phyloP scores from a whole-genome alignment of 2,329 filamentous ascomycete genomes.

The Colletotrichum tamarilloi region DNA sequence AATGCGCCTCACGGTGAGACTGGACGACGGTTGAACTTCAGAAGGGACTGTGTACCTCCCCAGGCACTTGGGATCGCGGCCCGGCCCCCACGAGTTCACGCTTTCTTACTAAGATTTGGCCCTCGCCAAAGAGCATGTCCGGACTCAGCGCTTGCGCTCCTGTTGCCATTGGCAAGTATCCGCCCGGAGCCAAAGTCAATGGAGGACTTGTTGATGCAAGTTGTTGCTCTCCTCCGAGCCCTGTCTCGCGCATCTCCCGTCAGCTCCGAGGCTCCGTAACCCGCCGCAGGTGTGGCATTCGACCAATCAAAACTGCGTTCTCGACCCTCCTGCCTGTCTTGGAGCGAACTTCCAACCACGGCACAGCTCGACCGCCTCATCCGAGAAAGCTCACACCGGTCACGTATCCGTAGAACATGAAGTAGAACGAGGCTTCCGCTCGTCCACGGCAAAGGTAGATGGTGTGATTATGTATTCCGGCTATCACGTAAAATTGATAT shows the following conservation, averaged over 20 bases:
- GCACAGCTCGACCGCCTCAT: slow-evolving; percentile 28
- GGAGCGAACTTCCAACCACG: slow-evolving; percentile 14
- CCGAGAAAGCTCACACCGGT: slow-evolving; percentile 20
- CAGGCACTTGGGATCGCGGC: not conserved
- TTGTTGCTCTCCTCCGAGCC: slow-evolving; percentile 18
- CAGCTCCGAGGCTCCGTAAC: slow-evolving; percentile 30
- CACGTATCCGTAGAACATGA: not conserved
- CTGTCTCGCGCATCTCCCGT: slow-evolving; percentile 27
- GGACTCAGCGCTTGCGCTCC: slow-evolving; percentile 2
- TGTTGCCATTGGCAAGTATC: not conserved
- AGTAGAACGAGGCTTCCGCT: not conserved
- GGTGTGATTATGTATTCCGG: not conserved
- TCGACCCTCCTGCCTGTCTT: slow-evolving; percentile 17
- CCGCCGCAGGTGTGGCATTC: slow-evolving; percentile 1
- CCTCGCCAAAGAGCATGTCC: not conserved
- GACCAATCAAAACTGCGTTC: slow-evolving; percentile 16
- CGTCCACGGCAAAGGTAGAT: not conserved
- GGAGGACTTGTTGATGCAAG: not conserved
- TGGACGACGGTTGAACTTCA: not conserved
- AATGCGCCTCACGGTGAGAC: slow-evolving; percentile 33
- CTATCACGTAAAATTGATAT: not conserved
- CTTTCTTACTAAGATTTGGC: not conserved
- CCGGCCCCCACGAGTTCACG: slow-evolving; percentile 11
- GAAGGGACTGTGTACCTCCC: not conserved
- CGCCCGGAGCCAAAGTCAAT: not conserved